Conservation (phyloP, 306 rosid genomes). For the Gastrolobium villosum region DNA sequence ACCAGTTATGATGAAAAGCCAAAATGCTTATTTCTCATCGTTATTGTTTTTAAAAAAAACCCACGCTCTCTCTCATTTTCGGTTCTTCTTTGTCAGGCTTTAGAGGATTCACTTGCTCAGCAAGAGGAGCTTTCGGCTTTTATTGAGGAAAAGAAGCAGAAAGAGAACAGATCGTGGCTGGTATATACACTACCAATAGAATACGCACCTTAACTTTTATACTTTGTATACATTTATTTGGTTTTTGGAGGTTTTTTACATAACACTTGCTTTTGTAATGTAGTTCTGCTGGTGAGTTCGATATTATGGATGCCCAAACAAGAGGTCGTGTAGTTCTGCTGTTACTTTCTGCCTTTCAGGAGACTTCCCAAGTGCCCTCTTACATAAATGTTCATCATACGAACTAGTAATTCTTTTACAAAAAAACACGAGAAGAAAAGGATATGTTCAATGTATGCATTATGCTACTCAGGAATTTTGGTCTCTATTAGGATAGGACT, state of each 20-base stretch:
- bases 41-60: background rate
- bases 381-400: slow-evolving; percentile 51
- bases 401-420: slow-evolving; percentile 42
- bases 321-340: slow-evolving; percentile 10
- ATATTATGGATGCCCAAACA: slow-evolving; percentile 30
- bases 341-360: slow-evolving; percentile 39
- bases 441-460: slow-evolving; percentile 47
- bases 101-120: slow-evolving; percentile 69
- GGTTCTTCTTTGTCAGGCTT: slow-evolving; percentile 58
- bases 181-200: slow-evolving; percentile 42
- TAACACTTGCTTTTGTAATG: slow-evolving; percentile 42
- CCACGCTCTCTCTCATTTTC: background rate
- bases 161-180: slow-evolving; percentile 48
- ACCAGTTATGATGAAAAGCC: background rate
- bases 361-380: slow-evolving; percentile 53
- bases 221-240: slow-evolving; percentile 28
- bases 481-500: slow-evolving; percentile 45
- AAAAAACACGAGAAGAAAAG: slow-evolving; percentile 41
- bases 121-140: slow-evolving; percentile 78
- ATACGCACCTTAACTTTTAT: slow-evolving; percentile 27
- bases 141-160: slow-evolving; percentile 72
- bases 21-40: background rate
- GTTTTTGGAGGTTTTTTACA: background rate
- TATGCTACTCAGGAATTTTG: slow-evolving; percentile 45
- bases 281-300: slow-evolving; percentile 49